Evolutionary conservation across 495 filamentous ascomycete genomes (phyloP), one percentile per base, ranked within the genome.

Genomic region (Aspergillus kassunensis): DNA sequence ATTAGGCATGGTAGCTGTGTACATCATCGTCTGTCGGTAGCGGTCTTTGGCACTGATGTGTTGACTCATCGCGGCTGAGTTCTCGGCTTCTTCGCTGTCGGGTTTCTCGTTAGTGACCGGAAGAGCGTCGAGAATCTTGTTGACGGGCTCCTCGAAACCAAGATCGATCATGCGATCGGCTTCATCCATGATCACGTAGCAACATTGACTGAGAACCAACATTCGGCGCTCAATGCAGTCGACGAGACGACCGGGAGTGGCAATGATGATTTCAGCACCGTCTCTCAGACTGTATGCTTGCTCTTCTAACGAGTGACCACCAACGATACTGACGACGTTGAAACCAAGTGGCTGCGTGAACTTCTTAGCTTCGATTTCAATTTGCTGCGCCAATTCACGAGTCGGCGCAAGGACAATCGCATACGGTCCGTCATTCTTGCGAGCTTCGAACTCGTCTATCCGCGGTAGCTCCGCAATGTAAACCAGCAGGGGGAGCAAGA

Each of bases 21-120:
- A 99, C 93, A 99, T 99, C 93, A 99, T 99, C 2, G 93, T 99
- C 68, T 99, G 95, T 47, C 93, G 75, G 70, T 97, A 99, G 13
- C 88, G 81, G 63, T 95, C 88, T 62, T 89, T 89, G 25, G 88
- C 85, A 33, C 87, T 86, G 2, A 95, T 70, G 51, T 90, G 89
- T 35, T 83, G 83, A 51, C 80, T 87, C 95, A 97, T 97, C 4
- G 85, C 81, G 40, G 79, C 70, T 0, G 91, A 78, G 66, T 97
- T 80, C 68, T 98, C 93, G 24, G 95, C 93, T 56, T 91, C 92
- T 30, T 97, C 93, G 0, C 84, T 88, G 61, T 98, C 93, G 0
- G 93, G 93, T 71, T 98, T 98, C 71, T 97, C 89, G 72, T 97
- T 97, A 19, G 82, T 73, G 29, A 96, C 91, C 3, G 93, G 93